Base-by-base conservation (phyloP, 2,329 filamentous ascomycete genomes). In the Penicillium sp. region DNA sequence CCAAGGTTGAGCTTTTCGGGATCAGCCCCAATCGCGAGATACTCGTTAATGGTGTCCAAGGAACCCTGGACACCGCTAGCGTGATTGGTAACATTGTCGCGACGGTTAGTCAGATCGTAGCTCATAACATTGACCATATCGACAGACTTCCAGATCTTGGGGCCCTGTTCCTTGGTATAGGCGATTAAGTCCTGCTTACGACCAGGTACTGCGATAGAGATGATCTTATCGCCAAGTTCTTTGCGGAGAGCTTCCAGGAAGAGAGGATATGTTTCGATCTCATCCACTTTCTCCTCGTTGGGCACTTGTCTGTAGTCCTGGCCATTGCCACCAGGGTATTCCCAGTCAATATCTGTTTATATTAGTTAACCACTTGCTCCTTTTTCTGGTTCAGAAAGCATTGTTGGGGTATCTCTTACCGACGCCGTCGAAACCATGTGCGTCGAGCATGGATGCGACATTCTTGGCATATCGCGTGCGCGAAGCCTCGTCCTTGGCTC, bases 101-200 rank as follows among this genome's bases (percentile, higher is more conserved):
- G 83, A 34, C 87, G 65, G 72, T 89, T 89, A 81, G 88, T 86
- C 46, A 90, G 68, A 65, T 90, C 87, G 68, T 90, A 90, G 1
- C 82, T 80, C 86, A 89, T 89, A 59, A 90, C 65, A 62, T 89
- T 89, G 65, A 89, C 77, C 64, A 85, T 86, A 66, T 90, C 85
- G 18, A 89, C 79, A 1, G 78, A 76, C 13, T 74, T 67, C 75
- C 81, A 82, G 60, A 89, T 87, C 54, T 77, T 72, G 1, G 84
- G 83, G 0, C 84, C 76, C 8, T 82, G 82, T 25, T 79, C 70
- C 6, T 74, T 57, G 0, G 80, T 86, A 66, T 83, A 89, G n/a
- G 84, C 86, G 4, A 89, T 80, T 83, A 89, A 87, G 64, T 90
- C 87, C 15, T 75, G 73, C 38, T 77, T 74, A 16, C 83, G 78